Conservation (phyloP, 495 filamentous ascomycete genomes). For the Pseudevernia furfuracea region DNA sequence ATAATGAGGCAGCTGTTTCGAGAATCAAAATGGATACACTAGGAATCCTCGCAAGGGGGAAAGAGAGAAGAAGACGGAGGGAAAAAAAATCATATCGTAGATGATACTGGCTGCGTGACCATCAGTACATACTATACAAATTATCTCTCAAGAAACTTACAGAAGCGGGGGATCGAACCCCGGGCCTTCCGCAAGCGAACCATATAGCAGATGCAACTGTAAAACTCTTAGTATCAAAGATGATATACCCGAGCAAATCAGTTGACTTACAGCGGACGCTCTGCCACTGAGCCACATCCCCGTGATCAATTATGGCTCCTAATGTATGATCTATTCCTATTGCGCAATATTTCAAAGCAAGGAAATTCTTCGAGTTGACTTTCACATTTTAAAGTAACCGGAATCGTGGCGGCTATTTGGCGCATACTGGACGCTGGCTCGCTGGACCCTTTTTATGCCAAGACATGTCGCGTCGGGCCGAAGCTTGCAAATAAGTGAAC, state of each 20-base stretch:
- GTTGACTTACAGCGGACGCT: constrained; percentile 17
- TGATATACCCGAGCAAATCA: not conserved
- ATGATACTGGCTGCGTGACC: too few species aligned
- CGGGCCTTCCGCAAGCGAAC: constrained; percentile 22
- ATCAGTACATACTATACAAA: not conserved
- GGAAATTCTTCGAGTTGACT: not conserved
- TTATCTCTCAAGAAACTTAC: constrained; percentile 5
- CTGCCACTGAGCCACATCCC: constrained; percentile 26
- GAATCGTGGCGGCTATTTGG: too few species aligned
- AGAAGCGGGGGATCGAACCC: constrained; percentile 27
- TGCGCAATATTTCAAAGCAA: not conserved
- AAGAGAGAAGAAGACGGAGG: too few species aligned
- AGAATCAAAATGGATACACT: too few species aligned
- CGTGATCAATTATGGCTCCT: constrained; percentile 1
- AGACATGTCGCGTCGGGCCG: not conserved
- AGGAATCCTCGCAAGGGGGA: too few species aligned
- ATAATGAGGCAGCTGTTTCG: too few species aligned
- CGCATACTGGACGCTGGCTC: not conserved
- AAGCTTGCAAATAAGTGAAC: not conserved
- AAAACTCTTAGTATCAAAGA: not conserved
- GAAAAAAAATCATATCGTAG: too few species aligned
- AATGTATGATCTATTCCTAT: not conserved
- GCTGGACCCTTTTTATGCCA: not conserved
- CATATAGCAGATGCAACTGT: constrained; percentile 14
- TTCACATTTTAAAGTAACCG: too few species aligned